Percentiles rank a stretch among this genome's conserved stretches.
phyloP scores from a whole-genome alignment of 306 rosid genomes.

The Gastrolobium villosum region DNA sequence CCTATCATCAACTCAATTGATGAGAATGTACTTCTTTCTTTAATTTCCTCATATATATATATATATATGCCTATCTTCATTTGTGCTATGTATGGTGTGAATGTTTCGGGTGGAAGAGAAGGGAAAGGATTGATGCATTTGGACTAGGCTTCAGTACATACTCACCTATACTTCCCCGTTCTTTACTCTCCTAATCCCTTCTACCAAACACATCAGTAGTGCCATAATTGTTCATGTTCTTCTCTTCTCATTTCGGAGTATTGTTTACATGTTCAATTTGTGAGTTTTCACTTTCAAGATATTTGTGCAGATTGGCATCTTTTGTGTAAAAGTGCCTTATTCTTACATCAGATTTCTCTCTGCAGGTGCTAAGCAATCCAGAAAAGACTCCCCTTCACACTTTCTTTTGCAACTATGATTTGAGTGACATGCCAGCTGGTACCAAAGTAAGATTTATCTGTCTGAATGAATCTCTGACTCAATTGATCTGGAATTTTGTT shows the following conservation, averaged over 20 bases:
- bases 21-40: conserved; percentile 29
- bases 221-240: conserved; percentile 17
- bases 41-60: not conserved
- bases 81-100: conserved; percentile 17
- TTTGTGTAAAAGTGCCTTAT: conserved; percentile 14
- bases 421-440: conserved; percentile 97
- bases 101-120: conserved; percentile 12
- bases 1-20: conserved; percentile 32
- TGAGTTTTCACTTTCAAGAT: not conserved
- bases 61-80: not conserved
- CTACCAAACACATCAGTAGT: conserved; percentile 8
- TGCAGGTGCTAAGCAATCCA: conserved; percentile 98
- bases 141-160: conserved; percentile 19
- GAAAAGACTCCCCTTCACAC: conserved; percentile 99
- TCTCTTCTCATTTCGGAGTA: conserved; percentile 20
- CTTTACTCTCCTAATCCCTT: not conserved
- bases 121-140: conserved; percentile 20
- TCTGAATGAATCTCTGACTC: conserved; percentile 17
- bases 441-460: conserved; percentile 76
- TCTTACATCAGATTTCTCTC: conserved; percentile 41
- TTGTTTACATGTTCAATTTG: conserved; percentile 16
- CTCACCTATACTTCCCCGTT: conserved; percentile 5
- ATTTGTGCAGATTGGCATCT: conserved; percentile 18
- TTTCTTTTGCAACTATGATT: conserved; percentile 96
- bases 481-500: conserved; percentile 28